Percentiles rank a stretch among this genome's conserved stretches.
Evolutionary conservation across 768 basidiomycete genomes (phyloP).

Genomic region (Russula abietina): DNA sequence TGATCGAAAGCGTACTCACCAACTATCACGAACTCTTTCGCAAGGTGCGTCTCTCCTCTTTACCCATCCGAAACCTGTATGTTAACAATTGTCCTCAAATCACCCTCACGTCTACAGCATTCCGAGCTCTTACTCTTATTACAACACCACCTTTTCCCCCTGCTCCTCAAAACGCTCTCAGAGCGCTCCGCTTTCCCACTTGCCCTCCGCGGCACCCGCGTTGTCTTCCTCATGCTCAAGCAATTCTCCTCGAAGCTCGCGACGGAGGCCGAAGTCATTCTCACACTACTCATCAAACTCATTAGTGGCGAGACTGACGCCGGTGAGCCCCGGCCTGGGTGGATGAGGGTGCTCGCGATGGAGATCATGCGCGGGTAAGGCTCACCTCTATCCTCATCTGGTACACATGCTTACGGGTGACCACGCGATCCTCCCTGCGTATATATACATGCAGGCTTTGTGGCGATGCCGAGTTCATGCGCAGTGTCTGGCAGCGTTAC

Average conservation of each 20-base stretch:
- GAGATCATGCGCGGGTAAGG: too few relatives aligned
- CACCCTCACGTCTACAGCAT: conserved; percentile 41
- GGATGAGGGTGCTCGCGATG: too few relatives aligned
- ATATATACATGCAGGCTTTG: too few relatives aligned
- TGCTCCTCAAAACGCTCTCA: conserved; percentile 78
- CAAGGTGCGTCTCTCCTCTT: conserved; percentile 43
- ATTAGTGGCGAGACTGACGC: too few relatives aligned
- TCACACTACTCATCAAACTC: too few relatives aligned
- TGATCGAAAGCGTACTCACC: conserved; percentile 93
- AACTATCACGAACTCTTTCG: conserved; percentile 84
- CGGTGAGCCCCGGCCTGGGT: too few relatives aligned
- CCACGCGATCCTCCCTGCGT: too few relatives aligned
- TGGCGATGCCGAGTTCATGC: conserved; percentile 32
- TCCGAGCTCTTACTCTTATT: conserved; percentile 83
- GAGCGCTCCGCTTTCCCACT: conserved; percentile 81
- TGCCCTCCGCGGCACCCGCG: conserved; percentile 84
- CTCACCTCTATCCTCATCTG: too few relatives aligned
- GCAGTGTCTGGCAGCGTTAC: conserved; percentile 21
- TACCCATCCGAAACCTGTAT: background rate
- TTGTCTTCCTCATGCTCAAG: conserved; percentile 89
- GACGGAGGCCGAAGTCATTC: too few relatives aligned
- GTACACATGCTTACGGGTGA: too few relatives aligned
- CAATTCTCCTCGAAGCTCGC: too few relatives aligned
- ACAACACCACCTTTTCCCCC: conserved; percentile 82
- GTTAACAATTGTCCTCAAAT: background rate